phyloP scores from a whole-genome alignment of 495 filamentous ascomycete genomes.

The Aspergillus indologenus region DNA sequence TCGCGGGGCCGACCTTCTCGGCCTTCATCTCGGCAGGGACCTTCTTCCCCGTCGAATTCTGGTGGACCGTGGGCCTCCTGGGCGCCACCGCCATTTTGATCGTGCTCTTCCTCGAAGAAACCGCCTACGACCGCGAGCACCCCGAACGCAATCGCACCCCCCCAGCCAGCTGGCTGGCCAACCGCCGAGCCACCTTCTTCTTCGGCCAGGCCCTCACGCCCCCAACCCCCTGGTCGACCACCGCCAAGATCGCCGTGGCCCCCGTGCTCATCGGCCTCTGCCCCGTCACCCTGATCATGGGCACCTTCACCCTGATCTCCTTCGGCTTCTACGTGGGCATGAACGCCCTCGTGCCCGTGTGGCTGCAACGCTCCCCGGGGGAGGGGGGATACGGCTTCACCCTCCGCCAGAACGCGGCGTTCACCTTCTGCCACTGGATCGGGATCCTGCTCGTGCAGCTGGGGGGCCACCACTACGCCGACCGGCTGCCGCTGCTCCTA shows the following conservation, averaged over 20 bases:
- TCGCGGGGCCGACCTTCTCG: constrained; percentile 42
- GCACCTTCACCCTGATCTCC: constrained; percentile 41
- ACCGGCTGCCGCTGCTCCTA: constrained; percentile 38
- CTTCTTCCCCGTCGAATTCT: constrained; percentile 47
- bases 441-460: constrained; percentile 33
- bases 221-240: not conserved
- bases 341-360: constrained; percentile 33
- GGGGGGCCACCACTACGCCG: constrained; percentile 38
- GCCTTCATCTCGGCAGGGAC: constrained; percentile 43
- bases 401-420: constrained; percentile 40
- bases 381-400: constrained; percentile 51
- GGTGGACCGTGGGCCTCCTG: constrained; percentile 47
- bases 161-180: constrained; percentile 30
- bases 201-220: constrained; percentile 25
- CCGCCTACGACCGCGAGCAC: constrained; percentile 27
- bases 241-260: constrained; percentile 20
- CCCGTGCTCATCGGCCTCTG: constrained; percentile 44
- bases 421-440: constrained; percentile 41
- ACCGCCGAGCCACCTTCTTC: constrained; percentile 45
- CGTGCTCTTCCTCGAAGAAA: constrained; percentile 48
- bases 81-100: constrained; percentile 41
- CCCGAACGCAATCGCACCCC: constrained; percentile 19
- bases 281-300: constrained; percentile 43
- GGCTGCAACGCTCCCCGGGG: constrained; percentile 41
- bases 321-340: constrained; percentile 45